These are phyloP conservation scores for Volvox reticuliferus DNA, from an alignment of 139 green algal genomes.

Conservation along the genomic window DNA sequence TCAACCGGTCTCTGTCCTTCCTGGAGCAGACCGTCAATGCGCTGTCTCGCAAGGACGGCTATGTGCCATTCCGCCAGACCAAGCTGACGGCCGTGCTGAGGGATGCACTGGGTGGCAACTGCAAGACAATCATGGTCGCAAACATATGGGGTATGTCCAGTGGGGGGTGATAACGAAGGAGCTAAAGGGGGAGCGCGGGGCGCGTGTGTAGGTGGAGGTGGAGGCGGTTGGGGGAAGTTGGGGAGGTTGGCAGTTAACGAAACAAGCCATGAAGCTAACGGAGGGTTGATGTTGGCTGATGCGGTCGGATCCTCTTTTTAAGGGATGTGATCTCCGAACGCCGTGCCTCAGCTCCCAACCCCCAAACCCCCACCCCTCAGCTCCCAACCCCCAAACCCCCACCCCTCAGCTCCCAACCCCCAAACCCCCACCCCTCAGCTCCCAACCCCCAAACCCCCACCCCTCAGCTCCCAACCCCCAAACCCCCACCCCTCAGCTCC, in stretches of 20 bases:
- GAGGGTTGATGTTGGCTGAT: too few species aligned
- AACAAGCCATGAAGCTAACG: too few species aligned
- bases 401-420: too few species aligned
- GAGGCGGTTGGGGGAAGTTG: not conserved
- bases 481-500: too few species aligned
- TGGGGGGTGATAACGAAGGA: not conserved
- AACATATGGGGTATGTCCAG: slow-evolving; percentile 73
- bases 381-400: too few species aligned
- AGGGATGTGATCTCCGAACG: too few species aligned
- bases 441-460: too few species aligned
- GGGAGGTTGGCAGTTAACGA: too few species aligned
- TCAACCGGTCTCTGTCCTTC: slow-evolving; percentile 90
- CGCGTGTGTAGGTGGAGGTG: not conserved
- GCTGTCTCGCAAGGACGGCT: slow-evolving; percentile 63
- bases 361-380: too few species aligned
- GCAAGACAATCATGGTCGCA: slow-evolving; percentile 85
- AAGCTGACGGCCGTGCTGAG: slow-evolving; percentile 84
- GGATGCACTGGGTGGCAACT: slow-evolving; percentile 87
- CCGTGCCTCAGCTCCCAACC: not conserved
- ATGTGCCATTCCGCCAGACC: slow-evolving; percentile 84
- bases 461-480: not conserved
- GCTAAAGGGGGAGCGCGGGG: not conserved
- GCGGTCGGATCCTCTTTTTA: too few species aligned
- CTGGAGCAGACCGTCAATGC: slow-evolving; percentile 89
- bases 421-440: too few species aligned